A percentile compares a stretch with the other conserved stretches of the same genome.
Conservation (phyloP, 2,329 filamentous ascomycete species). For the Fusarium proliferatum region DNA sequence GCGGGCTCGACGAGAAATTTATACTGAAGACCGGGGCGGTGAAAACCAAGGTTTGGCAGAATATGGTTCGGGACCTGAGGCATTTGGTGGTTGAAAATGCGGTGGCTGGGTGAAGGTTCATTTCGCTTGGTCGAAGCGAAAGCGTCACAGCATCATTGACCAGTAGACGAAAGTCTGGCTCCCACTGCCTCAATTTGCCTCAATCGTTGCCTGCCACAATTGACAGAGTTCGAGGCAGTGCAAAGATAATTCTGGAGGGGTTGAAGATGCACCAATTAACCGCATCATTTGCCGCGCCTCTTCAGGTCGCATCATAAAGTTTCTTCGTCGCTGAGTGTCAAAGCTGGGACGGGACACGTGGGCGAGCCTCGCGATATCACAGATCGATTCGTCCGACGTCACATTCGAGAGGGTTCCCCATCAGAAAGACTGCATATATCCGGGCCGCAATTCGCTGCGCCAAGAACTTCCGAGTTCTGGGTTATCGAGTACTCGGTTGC, state of each 20-base stretch:
- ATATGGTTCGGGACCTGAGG: neutral
- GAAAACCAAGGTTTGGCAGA: constrained; percentile 1
- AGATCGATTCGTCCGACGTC: neutral
- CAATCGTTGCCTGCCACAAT: neutral
- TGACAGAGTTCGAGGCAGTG: neutral
- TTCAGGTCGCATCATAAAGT: neutral
- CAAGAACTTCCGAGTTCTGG: neutral
- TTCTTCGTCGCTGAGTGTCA: neutral
- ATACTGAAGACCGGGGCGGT: constrained; percentile 8
- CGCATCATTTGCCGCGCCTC: neutral
- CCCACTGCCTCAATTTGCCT: rapidly evolving
- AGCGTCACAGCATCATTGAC: neutral
- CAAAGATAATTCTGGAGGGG: neutral
- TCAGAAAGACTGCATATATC: neutral
- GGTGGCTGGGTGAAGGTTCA: constrained; percentile 12
- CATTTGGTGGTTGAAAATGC: neutral
- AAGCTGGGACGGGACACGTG: neutral
- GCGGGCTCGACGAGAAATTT: neutral
- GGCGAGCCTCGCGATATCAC: neutral
- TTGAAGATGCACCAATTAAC: neutral
- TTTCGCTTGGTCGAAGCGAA: constrained; percentile 21
- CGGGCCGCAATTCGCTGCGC: neutral
- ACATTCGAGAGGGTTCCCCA: neutral
- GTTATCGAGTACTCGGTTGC: neutral
- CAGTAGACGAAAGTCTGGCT: neutral